Conservation (phyloP, 352 stramenopile genomes). For the Phytophthora pluvialis region DNA sequence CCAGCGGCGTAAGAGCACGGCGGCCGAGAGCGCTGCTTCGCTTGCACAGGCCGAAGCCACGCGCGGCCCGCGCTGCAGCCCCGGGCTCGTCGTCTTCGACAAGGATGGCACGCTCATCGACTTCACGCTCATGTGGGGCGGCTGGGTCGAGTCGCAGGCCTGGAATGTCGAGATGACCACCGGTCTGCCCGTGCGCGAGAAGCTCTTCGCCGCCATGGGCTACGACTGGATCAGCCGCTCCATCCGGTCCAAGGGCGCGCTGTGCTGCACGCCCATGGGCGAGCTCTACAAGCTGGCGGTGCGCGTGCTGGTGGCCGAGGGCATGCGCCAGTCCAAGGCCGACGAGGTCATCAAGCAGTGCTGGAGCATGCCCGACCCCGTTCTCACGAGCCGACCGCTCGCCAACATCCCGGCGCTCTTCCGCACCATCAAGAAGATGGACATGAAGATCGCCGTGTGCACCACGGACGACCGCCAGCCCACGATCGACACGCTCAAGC, state of each 20-base stretch:
- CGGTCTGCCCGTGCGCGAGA: constrained; percentile 73
- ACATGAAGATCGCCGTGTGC: constrained; percentile 90
- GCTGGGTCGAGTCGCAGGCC: constrained; percentile 86
- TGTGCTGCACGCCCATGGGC: constrained; percentile 88
- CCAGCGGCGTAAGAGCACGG: constrained; percentile 33
- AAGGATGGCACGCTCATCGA: constrained; percentile 92
- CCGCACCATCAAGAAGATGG: constrained; percentile 83
- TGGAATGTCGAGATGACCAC: constrained; percentile 90
- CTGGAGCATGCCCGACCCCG: constrained; percentile 85
- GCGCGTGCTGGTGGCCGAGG: constrained; percentile 75
- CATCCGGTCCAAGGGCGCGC: constrained; percentile 81
- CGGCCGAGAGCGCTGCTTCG: constrained; percentile 31
- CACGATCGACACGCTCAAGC: constrained; percentile 78
- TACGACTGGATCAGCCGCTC: constrained; percentile 87
- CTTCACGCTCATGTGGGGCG: constrained; percentile 91
- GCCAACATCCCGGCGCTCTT: constrained; percentile 81
- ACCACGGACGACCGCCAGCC: constrained; percentile 86
- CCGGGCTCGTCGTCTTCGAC: constrained; percentile 87
- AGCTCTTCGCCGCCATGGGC: constrained; percentile 87
- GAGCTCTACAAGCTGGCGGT: constrained; percentile 86
- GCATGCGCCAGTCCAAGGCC: constrained; percentile 65
- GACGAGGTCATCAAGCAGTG: constrained; percentile 75
- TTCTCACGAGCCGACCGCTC: constrained; percentile 74
- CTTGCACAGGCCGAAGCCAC: constrained; percentile 35
- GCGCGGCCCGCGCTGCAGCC: constrained; percentile 49